A percentile compares a stretch with the other conserved stretches of the same genome.
phyloP scores from a whole-genome alignment of 306 rosid species.

The Hippophae gyantsensis region DNA sequence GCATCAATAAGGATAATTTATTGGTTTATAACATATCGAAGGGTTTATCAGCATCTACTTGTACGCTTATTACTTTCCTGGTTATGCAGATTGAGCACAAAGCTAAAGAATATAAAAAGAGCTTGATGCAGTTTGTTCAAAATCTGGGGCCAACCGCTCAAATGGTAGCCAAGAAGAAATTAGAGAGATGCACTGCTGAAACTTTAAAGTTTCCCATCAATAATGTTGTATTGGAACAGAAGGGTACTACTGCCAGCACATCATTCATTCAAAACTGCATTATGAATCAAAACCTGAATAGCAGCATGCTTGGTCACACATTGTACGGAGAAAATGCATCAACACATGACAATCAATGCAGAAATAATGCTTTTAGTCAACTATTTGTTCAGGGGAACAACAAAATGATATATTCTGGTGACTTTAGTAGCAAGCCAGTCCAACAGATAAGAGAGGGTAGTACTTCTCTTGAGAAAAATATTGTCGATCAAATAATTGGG shows the following conservation, averaged over 20 bases:
- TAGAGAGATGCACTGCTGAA: background rate
- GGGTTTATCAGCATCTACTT: background rate
- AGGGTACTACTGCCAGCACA: background rate
- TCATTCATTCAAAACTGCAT: background rate
- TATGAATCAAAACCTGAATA: background rate
- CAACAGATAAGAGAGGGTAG: background rate
- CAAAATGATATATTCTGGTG: background rate
- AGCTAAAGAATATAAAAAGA: background rate
- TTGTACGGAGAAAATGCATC: background rate
- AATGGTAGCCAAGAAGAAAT: constrained; percentile 3
- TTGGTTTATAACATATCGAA: background rate
- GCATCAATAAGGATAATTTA: background rate
- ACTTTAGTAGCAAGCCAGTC: background rate
- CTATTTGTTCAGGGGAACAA: background rate
- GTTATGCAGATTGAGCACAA: constrained; percentile 5
- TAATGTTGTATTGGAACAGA: background rate
- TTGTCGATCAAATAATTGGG: background rate
- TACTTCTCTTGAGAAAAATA: too few relatives aligned
- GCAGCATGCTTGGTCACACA: background rate
- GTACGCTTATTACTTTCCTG: constrained; percentile 3
- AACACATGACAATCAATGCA: background rate
- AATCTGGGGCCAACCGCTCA: constrained; percentile 15
- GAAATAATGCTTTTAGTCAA: background rate
- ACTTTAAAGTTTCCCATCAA: background rate
- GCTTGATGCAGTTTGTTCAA: constrained; percentile 13